Percentiles rank a stretch among this genome's conserved stretches.
Conservation (phyloP, 2,329 filamentous ascomycete genomes). For the Blastomyces emzantsi region DNA sequence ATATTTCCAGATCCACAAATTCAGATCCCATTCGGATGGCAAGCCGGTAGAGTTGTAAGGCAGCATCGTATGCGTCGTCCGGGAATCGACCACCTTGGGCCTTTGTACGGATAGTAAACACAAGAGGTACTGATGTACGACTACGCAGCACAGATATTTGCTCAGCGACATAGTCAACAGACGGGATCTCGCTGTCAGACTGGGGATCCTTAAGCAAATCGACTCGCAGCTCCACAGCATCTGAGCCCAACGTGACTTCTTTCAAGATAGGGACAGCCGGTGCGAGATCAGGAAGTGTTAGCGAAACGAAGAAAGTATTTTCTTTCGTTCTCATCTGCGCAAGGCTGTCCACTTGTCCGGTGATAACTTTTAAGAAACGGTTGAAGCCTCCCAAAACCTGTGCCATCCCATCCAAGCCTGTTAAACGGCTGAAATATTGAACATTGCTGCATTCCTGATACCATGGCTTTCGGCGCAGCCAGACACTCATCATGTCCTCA, state of each 20-base stretch:
- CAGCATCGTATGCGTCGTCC: conserved; percentile 61
- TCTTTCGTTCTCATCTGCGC: conserved; percentile 53
- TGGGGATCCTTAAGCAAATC: conserved; percentile 73
- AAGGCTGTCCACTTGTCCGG: conserved; percentile 49
- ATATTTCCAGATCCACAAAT: conserved; percentile 88
- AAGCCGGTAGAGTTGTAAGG: conserved; percentile 63
- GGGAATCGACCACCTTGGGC: conserved; percentile 85
- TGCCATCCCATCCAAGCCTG: conserved; percentile 42
- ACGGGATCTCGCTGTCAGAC: conserved; percentile 47
- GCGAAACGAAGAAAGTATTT: conserved; percentile 83
- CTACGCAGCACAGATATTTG: conserved; percentile 74
- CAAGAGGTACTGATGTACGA: conserved; percentile 64
- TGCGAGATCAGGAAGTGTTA: conserved; percentile 70
- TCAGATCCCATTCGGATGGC: conserved; percentile 80
- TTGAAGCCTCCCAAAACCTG: conserved; percentile 59
- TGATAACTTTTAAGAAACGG: conserved; percentile 62
- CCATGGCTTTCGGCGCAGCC: conserved; percentile 78
- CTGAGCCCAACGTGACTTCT: conserved; percentile 69
- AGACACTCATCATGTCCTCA: conserved; percentile 86
- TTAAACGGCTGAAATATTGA: conserved; percentile 75
- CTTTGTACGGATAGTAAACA: conserved; percentile 82
- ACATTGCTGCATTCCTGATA: conserved; percentile 91
- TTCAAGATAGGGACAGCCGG: conserved; percentile 57
- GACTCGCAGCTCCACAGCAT: conserved; percentile 90
- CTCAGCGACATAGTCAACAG: conserved; percentile 65